phyloP scores from a whole-genome alignment of 2,329 filamentous ascomycete species.

The Ceratocystis colombiana region DNA sequence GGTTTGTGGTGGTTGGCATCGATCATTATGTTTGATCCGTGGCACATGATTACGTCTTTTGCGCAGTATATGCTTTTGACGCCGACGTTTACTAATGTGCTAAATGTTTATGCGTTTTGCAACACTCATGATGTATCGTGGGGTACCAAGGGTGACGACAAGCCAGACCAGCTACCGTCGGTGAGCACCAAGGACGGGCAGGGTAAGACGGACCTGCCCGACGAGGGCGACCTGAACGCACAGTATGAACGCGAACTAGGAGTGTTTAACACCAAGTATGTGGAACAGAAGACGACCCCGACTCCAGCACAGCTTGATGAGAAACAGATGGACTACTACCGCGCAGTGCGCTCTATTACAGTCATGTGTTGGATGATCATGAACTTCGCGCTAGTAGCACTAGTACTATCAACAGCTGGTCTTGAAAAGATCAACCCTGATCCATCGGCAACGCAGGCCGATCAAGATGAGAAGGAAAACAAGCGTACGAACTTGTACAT shows the following conservation, averaged over 20 bases:
- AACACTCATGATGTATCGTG: slow-evolving; percentile 99
- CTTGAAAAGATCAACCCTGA: slow-evolving; percentile 54
- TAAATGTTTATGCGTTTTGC: slow-evolving; percentile 98
- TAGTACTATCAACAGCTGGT: slow-evolving; percentile 79
- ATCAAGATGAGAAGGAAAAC: slow-evolving; percentile 34
- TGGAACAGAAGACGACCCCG: slow-evolving; percentile 56
- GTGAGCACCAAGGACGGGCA: slow-evolving; percentile 79
- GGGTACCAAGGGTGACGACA: slow-evolving; percentile 98
- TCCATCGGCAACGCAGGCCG: slow-evolving; percentile 32
- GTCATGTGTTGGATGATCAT: slow-evolving; percentile 94
- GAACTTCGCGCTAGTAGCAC: slow-evolving; percentile 78
- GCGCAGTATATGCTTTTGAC: slow-evolving; percentile 87
- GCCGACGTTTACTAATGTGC: slow-evolving; percentile 97
- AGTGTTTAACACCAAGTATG: slow-evolving; percentile 63
- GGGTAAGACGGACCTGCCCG: slow-evolving; percentile 90
- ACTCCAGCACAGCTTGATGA: slow-evolving; percentile 52
- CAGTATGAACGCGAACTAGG: slow-evolving; percentile 82
- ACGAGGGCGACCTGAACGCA: slow-evolving; percentile 88
- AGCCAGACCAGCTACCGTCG: slow-evolving; percentile 77
- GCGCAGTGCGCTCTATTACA: slow-evolving; percentile 83
- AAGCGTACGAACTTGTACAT: slow-evolving; percentile 71
- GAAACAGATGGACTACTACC: slow-evolving; percentile 96
- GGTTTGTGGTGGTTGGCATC: slow-evolving; percentile 86
- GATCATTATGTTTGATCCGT: slow-evolving; percentile 91
- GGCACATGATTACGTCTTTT: slow-evolving; percentile 99